Evolutionary conservation across 495 filamentous ascomycete species (phyloP).

Genomic region (Platismatia glauca): DNA sequence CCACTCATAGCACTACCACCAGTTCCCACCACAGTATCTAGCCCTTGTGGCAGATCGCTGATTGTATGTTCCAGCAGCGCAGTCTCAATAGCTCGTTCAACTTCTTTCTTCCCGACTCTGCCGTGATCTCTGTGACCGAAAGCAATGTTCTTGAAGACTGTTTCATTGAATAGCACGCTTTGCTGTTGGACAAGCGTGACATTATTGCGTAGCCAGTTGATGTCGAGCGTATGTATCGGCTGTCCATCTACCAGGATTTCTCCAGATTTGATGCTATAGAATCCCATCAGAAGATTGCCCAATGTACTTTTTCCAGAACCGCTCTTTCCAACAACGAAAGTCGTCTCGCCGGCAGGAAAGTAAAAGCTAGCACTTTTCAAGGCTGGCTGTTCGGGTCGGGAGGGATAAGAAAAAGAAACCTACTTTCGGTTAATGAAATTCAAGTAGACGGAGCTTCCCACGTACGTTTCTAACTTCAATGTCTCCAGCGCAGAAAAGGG

Average conservation of each 20-base stretch:
- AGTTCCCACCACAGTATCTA: conserved; percentile 63
- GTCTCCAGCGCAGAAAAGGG: conserved; percentile 48
- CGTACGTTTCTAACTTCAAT: conserved; percentile 64
- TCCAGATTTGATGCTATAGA: conserved; percentile 61
- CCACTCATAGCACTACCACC: conserved; percentile 70
- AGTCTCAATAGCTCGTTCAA: conserved; percentile 47
- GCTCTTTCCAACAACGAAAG: conserved; percentile 77
- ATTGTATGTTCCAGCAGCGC: conserved; percentile 68
- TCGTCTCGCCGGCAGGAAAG: conserved; percentile 65
- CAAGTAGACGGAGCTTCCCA: conserved; percentile 5
- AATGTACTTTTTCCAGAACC: conserved; percentile 93
- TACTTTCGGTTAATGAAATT: conserved; percentile 25
- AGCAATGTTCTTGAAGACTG: conserved; percentile 69
- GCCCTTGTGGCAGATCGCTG: conserved; percentile 58
- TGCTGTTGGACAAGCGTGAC: conserved; percentile 78
- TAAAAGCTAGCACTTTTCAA: conserved; percentile 52
- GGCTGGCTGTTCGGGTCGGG: conserved; percentile 52
- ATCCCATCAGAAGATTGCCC: conserved; percentile 65
- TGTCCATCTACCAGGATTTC: conserved; percentile 60
- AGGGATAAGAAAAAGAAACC: conserved; percentile 81
- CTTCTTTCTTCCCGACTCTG: conserved; percentile 42
- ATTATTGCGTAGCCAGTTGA: conserved; percentile 67
- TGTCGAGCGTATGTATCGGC: conserved; percentile 51
- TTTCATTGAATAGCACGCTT: conserved; percentile 76
- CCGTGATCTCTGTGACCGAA: conserved; percentile 52